Base-by-base conservation (phyloP, 306 rosid species). In the Gillenia trifoliata region DNA sequence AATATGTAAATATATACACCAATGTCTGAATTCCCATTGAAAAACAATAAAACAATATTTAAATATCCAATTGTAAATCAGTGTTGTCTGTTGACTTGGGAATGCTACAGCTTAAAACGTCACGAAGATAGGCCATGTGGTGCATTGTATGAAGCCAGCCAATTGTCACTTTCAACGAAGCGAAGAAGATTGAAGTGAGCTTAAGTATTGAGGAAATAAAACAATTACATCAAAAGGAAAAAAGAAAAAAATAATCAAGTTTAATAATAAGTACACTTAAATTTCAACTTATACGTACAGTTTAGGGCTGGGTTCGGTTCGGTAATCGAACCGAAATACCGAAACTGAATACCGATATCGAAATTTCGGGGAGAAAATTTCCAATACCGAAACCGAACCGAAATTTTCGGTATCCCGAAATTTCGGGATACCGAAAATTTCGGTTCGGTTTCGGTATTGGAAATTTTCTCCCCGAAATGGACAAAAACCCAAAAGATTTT, bases 101-200 rank as follows among this genome's bases (percentile, higher is more conserved):
- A 34, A 55, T 49, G 34, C 11, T 23, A 23, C 34, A 23, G 10
- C 9, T 3, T 3, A 33, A 22, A 45, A 25, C 11, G 25, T 54
- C 67, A 72, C 28, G 45, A 72, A 68, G 26, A 70, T 7, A 41
- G 41, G 43, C 17, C 78, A 72, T 73, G 82, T 43, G 82, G 73
- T 79, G 0, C 82, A 57, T 40, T 79, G 82, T 17, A 72, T 59
- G 30, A 54, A 65, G 55, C 63, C 68, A 65, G 28, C 64, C 34
- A 26, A 22, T 12, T 22, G 66, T 71, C 54, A 30, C 17, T 38
- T 40, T 45, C 72, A 56, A 71, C 4, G 15, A 34, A 56, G 23
- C 11, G 11, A 73, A 57, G 12, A 6, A 40, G 13, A 28, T 63
- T 63, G 1, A 29, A 26, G 34, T 61, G 1, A n/a, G 20, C 26